Evolutionary conservation across 495 filamentous ascomycete species (phyloP).

Genomic region (Penicillium alfredii): DNA sequence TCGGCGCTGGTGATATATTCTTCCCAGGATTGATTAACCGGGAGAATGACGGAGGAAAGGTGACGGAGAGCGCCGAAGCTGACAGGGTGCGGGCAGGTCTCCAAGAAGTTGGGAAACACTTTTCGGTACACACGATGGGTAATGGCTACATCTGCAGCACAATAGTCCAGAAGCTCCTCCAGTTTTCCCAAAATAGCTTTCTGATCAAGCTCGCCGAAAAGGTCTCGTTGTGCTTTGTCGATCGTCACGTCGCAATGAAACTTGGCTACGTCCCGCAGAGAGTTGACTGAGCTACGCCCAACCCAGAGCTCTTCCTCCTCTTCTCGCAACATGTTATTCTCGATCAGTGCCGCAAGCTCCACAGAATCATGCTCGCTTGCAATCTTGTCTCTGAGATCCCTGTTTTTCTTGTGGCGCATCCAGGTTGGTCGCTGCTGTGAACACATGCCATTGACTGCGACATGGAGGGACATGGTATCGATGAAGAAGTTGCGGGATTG

Average conservation of each 20-base stretch:
- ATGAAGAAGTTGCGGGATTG: conserved; percentile 84
- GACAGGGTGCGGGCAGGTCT: conserved; percentile 90
- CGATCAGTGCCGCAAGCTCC: conserved; percentile 66
- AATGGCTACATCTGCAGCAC: conserved; percentile 87
- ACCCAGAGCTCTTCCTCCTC: conserved; percentile 96
- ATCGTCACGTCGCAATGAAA: conserved; percentile 91
- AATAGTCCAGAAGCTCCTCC: conserved; percentile 87
- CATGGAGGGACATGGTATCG: conserved; percentile 98
- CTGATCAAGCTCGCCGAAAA: conserved; percentile 78
- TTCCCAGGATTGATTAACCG: conserved; percentile 82
- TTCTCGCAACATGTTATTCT: conserved; percentile 58
- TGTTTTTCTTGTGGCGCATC: conserved; percentile 90
- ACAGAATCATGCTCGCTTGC: conserved; percentile 60
- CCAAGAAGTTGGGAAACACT: conserved; percentile 82
- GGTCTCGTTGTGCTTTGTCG: conserved; percentile 81
- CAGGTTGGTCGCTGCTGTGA: conserved; percentile 92
- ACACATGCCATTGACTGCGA: conserved; percentile 98
- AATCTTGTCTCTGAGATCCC: conserved; percentile 77
- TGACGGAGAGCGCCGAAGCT: conserved; percentile 93
- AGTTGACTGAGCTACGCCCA: conserved; percentile 88
- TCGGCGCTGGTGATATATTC: conserved; percentile 77
- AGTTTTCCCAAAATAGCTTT: conserved; percentile 60
- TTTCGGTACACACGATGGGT: conserved; percentile 90
- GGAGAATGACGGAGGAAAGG: conserved; percentile 85
- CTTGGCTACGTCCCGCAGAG: conserved; percentile 88